These are phyloP conservation scores for Pichia rugopelliculosa DNA, from an alignment of 805 yeast species.

Conservation along the genomic window DNA sequence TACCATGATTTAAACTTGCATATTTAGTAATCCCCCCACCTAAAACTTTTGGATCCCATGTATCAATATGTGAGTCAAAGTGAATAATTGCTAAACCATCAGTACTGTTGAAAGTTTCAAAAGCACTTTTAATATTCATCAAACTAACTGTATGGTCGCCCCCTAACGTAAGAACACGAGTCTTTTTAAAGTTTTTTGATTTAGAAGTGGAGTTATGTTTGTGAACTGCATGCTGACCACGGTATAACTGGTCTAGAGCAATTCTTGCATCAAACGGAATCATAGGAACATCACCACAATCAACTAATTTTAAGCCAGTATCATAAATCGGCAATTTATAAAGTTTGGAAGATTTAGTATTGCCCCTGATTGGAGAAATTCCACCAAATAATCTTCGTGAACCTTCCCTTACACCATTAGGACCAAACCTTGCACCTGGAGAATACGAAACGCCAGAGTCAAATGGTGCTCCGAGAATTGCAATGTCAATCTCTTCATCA, in stretches of 20 bases:
- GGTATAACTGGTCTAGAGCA: slow-evolving; percentile 48
- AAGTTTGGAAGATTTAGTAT: slow-evolving; percentile 29
- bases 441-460: slow-evolving; percentile 50
- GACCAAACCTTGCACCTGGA: slow-evolving; percentile 57
- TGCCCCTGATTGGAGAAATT: slow-evolving; percentile 34
- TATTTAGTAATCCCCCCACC: slow-evolving; percentile 60
- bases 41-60: slow-evolving; percentile 57
- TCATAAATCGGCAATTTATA: slow-evolving; percentile 37
- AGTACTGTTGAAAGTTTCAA: slow-evolving; percentile 40
- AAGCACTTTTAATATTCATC: slow-evolving; percentile 44
- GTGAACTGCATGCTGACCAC: slow-evolving; percentile 45
- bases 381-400: slow-evolving; percentile 40
- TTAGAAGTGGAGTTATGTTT: slow-evolving; percentile 25
- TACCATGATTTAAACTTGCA: slow-evolving; percentile 54
- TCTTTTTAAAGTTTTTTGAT: slow-evolving; percentile 16
- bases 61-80: slow-evolving; percentile 64
- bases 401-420: slow-evolving; percentile 38
- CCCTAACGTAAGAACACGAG: slow-evolving; percentile 45
- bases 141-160: slow-evolving; percentile 56
- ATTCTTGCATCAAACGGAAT: slow-evolving; percentile 53
- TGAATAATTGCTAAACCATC: slow-evolving; percentile 47
- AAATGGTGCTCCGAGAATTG: slow-evolving; percentile 53
- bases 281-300: slow-evolving; percentile 57
- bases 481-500: slow-evolving; percentile 37
- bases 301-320: slow-evolving; percentile 35